These are phyloP conservation scores for Liriodendron chinense DNA, from an alignment of 164 flowering plant genomes.

Conservation along the genomic window DNA sequence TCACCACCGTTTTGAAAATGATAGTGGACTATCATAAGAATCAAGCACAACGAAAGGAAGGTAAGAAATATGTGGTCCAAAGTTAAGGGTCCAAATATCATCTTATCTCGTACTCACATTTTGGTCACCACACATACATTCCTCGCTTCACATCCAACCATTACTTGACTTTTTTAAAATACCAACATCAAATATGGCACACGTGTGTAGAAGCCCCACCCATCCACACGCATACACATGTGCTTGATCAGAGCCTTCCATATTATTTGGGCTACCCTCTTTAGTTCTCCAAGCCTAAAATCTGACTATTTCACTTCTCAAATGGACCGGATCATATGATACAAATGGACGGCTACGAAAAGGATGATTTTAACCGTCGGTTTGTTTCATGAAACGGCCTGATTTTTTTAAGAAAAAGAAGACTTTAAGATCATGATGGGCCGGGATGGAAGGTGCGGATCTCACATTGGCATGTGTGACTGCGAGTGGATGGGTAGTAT, in stretches of 20 bases:
- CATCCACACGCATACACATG: background rate
- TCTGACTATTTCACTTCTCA: too few relatives aligned
- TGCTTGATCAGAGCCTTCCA: too few relatives aligned
- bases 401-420: too few relatives aligned
- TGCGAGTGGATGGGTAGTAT: background rate
- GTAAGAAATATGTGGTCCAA: constrained; percentile 34
- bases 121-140: constrained; percentile 42
- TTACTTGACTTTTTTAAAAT: background rate
- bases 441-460: too few relatives aligned
- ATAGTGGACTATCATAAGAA: background rate
- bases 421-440: too few relatives aligned
- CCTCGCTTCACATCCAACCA: constrained; percentile 30
- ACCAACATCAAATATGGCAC: background rate
- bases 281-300: too few relatives aligned
- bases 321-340: too few relatives aligned
- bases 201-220: background rate
- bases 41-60: background rate
- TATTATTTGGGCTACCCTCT: too few relatives aligned
- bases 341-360: too few relatives aligned
- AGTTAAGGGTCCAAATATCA: constrained; percentile 19
- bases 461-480: background rate
- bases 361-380: too few relatives aligned
- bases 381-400: too few relatives aligned
- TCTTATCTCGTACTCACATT: constrained; percentile 40
- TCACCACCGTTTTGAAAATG: background rate